Base-by-base conservation (phyloP, 1,139 yeast species). In the Pichia sp. region DNA sequence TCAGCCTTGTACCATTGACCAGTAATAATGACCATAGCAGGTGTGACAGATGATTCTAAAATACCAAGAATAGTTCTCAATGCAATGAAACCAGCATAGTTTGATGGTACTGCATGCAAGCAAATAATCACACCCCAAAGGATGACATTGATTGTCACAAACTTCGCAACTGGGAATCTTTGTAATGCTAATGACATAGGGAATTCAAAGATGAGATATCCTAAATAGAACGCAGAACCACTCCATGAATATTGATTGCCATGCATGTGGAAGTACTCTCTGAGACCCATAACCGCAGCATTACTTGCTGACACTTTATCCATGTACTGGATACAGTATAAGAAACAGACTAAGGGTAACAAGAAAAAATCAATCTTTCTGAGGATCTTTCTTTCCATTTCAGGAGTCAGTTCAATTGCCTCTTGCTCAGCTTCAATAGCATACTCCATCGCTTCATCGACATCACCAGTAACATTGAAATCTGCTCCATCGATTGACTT, bases 291-390 rank as follows among this genome's bases (percentile, higher is more conserved):
- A 36, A 79, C 67, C 1, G 84, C 67, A 5, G 84, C 83, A 40
- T 68, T 70, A 14, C 77, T 63, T 27, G 67, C 72, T 8, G 83
- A 60, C 14, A 67, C 58, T 51, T 80, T 80, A 55, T 79, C 87
- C 77, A 79, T 74, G 41, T 69, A 75, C 54, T 79, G 86, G 30
- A 69, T 60, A 15, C 76, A 67, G 51, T 75, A 75, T 15, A 77
- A 54, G 13, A 71, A 41, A 49, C 77, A 68, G 64, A 78, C 63
- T 27, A 77, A 41, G 0, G 85, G 80, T 46, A 75, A 58, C 43
- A 79, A 51, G 45, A 56, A 67, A 14, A 67, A 29, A 51, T 78
- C 84, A 27, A 74, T 72, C 49, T 77, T 79, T 37, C 72, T 46
- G 12, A 66, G 54, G 11, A 73, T 39, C 44, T 58, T 39, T 52